Evolutionary conservation across 208 protist genomes (phyloP).

Genomic region (Borovskyia barvae): DNA sequence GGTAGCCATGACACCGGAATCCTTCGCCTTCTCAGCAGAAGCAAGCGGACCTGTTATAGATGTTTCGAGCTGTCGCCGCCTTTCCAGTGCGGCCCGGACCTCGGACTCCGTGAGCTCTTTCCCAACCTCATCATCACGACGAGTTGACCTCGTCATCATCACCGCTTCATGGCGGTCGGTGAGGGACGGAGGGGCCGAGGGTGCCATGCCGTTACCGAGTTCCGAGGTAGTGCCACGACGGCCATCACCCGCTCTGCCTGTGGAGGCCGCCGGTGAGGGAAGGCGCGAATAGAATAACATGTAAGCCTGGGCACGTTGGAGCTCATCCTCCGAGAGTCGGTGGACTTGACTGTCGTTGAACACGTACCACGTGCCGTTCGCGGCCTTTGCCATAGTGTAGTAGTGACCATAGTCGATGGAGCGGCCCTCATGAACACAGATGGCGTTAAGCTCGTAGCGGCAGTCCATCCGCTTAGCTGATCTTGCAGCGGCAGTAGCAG

Average conservation of each 20-base stretch:
- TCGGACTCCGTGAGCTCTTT: slow-evolving; percentile 25
- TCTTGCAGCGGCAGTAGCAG: neutral
- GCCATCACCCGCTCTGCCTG: neutral
- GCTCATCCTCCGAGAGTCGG: slow-evolving; percentile 57
- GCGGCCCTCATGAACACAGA: slow-evolving; percentile 87
- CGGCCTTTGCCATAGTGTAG: slow-evolving; percentile 78
- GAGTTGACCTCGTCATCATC: too few species aligned
- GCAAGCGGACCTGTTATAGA: too few species aligned
- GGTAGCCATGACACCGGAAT: too few species aligned
- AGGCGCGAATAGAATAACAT: slow-evolving; percentile 86
- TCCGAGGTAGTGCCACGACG: too few species aligned
- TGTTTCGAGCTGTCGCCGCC: too few species aligned
- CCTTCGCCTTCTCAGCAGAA: too few species aligned
- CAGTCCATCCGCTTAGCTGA: slow-evolving; percentile 1
- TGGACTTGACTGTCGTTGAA: slow-evolving; percentile 83
- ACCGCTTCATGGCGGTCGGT: neutral
- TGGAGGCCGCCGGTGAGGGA: neutral
- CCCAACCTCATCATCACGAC: slow-evolving; percentile 6
- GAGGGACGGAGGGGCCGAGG: too few species aligned
- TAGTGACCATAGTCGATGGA: slow-evolving; percentile 89
- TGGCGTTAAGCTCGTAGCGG: slow-evolving; percentile 85
- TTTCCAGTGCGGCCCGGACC: slow-evolving; percentile 13
- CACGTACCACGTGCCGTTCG: slow-evolving; percentile 85
- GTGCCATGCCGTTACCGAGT: neutral
- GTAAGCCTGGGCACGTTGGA: slow-evolving; percentile 78